Conservation (phyloP, 1,284 basidiomycete species). For the Ustilago shanxiensis region DNA sequence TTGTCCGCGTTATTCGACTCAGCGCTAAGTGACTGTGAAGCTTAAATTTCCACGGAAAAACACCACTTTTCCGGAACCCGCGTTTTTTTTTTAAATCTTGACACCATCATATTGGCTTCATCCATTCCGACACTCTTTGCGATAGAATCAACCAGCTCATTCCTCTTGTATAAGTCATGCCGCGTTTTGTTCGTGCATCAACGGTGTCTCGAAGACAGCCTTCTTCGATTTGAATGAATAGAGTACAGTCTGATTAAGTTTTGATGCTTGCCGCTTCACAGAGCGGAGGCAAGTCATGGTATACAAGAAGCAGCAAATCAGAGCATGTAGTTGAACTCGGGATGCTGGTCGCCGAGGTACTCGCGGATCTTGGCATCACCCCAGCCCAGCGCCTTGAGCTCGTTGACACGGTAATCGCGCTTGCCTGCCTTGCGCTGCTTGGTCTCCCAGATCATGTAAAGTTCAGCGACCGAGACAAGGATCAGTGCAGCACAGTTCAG, state of each 20-base stretch:
- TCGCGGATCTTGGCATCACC: slow-evolving; percentile 51
- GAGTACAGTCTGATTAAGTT: slow-evolving; percentile 3
- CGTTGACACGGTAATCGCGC: slow-evolving; percentile 50
- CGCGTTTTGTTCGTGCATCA: neutral
- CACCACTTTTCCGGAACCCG: neutral
- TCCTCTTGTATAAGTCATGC: too few relatives aligned
- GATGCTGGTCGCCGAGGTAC: slow-evolving; percentile 63
- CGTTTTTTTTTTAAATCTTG: neutral
- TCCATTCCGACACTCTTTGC: too few relatives aligned
- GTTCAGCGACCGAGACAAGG: slow-evolving; percentile 50
- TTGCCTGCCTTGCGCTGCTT: slow-evolving; percentile 49
- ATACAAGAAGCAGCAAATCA: slow-evolving; percentile 18
- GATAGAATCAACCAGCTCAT: too few relatives aligned
- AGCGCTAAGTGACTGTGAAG: slow-evolving; percentile 15
- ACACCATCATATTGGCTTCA: neutral
- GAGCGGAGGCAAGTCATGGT: slow-evolving; percentile 3
- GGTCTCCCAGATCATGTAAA: slow-evolving; percentile 54
- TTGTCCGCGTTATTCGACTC: slow-evolving; percentile 31
- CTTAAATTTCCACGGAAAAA: slow-evolving; percentile 3
- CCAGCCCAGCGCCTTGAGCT: slow-evolving; percentile 49
- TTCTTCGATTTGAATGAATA: neutral
- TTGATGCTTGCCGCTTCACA: neutral
- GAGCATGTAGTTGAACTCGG: slow-evolving; percentile 56
- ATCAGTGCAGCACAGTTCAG: slow-evolving; percentile 42
- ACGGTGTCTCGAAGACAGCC: neutral